Evolutionary conservation across 2,329 filamentous ascomycete genomes (phyloP), one percentile per base, ranked within the genome.

Genomic region (Orbilia quercus): DNA sequence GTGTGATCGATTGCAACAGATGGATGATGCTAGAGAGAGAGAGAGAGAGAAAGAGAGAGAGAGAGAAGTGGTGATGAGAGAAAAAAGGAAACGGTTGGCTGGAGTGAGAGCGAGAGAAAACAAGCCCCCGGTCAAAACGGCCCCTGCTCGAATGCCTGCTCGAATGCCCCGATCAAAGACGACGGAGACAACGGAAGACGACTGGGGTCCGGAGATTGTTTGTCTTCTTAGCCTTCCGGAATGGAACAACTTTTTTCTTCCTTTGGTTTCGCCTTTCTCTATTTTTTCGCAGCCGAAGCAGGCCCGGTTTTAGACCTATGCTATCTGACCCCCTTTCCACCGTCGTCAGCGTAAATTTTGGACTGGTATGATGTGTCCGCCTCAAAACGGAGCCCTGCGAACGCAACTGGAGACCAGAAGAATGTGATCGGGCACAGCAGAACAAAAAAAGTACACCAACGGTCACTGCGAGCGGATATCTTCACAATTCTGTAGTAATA

Each of bases 161-260:
- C 38, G 50, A 73, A 66, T 50, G 60, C 47, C 54, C 69, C 60
- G 60, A 73, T 66, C 69, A 66, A 66, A 65, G 54, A 64, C 67
- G 54, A 65, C 54, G 60, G 60, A 59, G 45, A 73, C 69, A 60
- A 60, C 60, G 60, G 69, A 64, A 59, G 59, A 12, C n/a, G 44
- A 73, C 69, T 73, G 69, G 69, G 69, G 54, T 57, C 53, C 55
- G 69, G 69, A 73, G 69, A 73, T 73, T 73, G 69, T 73, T 73
- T 73, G 69, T 55, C 69, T 60, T 50, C 59, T 65, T 73, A 73
- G 69, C 69, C 60, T 73, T 73, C 69, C 69, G 69, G 69, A 73
- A 73, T 73, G 69, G 69, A 73, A 62, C 69, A 66, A 73, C 69
- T 65, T 73, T 73, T 72, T 60, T 73, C 59, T 62, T 72, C 50